Conservation (phyloP, 352 stramenopile species). For the Phytopythium delawarense region DNA sequence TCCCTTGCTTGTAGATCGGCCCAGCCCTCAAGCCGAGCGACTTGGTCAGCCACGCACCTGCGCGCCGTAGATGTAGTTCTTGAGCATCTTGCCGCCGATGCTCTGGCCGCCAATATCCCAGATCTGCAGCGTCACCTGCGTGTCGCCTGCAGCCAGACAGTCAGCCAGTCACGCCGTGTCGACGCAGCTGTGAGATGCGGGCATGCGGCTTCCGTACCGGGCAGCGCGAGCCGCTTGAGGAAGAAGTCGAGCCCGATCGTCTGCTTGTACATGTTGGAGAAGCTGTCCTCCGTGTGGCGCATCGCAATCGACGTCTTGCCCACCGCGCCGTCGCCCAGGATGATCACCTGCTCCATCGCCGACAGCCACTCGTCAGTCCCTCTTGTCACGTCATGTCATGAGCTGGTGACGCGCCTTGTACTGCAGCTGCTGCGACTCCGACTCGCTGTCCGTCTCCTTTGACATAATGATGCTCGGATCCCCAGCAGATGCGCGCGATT, state of each 20-base stretch:
- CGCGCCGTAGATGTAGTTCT: conserved; percentile 94
- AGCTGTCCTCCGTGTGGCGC: conserved; percentile 90
- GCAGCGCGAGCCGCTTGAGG: conserved; percentile 89
- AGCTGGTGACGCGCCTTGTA: conserved; percentile 62
- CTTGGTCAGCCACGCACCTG: conserved; percentile 37
- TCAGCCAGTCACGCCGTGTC: not conserved
- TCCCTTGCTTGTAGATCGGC: not conserved
- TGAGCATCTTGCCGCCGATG: conserved; percentile 82
- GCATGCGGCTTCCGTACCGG: conserved; percentile 30
- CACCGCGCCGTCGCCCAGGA: conserved; percentile 92
- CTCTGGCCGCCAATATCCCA: conserved; percentile 94
- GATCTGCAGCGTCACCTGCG: conserved; percentile 91
- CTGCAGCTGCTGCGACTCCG: conserved; percentile 80
- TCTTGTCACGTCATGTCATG: not conserved
- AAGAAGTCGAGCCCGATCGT: conserved; percentile 96
- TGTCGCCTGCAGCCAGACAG: conserved; percentile 47
- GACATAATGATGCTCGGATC: conserved; percentile 33
- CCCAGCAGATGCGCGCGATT: not conserved
- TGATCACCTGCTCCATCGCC: conserved; percentile 75
- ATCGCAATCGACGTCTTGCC: conserved; percentile 95
- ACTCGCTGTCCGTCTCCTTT: conserved; percentile 82
- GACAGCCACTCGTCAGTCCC: not conserved
- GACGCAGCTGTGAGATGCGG: not conserved
- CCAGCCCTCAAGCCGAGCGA: not conserved
- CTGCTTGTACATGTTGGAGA: conserved; percentile 93